Conservation (phyloP, 306 rosid genomes). For the Glycine tomentella region DNA sequence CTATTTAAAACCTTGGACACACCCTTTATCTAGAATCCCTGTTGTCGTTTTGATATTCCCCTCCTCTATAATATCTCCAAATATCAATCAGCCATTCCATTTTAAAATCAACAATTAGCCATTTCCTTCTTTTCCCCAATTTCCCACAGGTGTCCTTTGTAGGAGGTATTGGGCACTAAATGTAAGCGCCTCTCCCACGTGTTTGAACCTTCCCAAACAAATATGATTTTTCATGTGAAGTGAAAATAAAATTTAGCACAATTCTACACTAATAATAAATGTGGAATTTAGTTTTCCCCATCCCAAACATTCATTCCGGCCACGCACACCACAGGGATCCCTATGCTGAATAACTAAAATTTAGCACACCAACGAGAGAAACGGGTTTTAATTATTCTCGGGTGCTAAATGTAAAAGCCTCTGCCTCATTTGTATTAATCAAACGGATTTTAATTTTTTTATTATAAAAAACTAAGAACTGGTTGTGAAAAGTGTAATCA, state of each 20-base stretch:
- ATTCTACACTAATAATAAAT: constrained; percentile 3
- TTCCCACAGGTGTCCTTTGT: not conserved
- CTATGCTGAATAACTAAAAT: not conserved
- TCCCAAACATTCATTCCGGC: not conserved
- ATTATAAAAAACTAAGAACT: too few species aligned
- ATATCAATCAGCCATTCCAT: not conserved
- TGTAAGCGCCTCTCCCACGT: not conserved
- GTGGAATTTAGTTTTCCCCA: not conserved
- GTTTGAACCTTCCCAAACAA: not conserved
- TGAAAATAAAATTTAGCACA: constrained; percentile 18
- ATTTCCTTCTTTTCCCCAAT: not conserved
- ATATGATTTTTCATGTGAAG: not conserved
- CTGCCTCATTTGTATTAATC: too few species aligned
- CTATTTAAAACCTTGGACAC: not conserved
- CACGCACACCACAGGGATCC: not conserved
- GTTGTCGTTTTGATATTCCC: not conserved
- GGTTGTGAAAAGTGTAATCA: too few species aligned
- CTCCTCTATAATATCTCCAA: not conserved
- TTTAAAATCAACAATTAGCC: too few species aligned
- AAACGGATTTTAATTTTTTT: too few species aligned
- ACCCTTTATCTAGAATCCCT: constrained; percentile 31
- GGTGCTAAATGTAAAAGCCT: too few species aligned
- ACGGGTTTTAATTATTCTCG: too few species aligned
- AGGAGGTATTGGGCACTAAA: not conserved
- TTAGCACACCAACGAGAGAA: not conserved